phyloP scores from a whole-genome alignment of 352 stramenopile species.

The Phytophthora palmivora region DNA sequence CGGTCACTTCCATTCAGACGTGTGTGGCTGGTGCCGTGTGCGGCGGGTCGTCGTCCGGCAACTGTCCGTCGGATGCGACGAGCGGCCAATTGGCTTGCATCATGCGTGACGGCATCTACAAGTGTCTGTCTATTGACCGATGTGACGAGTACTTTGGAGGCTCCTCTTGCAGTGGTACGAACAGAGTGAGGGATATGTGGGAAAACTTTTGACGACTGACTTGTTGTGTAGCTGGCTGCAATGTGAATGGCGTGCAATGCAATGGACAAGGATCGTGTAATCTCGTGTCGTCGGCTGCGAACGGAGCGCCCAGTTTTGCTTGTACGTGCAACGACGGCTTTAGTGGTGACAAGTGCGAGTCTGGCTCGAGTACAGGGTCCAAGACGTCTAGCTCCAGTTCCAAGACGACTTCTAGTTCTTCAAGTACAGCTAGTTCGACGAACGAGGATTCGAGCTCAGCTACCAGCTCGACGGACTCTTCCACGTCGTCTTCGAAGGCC shows the following conservation, averaged over 20 bases:
- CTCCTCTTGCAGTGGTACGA: conserved; percentile 62
- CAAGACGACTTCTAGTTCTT: conserved; percentile 3
- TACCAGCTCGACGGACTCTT: conserved; percentile 3
- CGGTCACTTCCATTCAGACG: conserved; percentile 59
- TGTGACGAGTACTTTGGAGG: conserved; percentile 76
- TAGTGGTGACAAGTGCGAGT: conserved; percentile 68
- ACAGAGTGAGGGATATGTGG: background rate
- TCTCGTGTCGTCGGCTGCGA: conserved; percentile 30
- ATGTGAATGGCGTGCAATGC: conserved; percentile 59
- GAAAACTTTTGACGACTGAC: conserved; percentile 7
- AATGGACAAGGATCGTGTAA: conserved; percentile 73
- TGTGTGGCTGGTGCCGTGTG: conserved; percentile 72
- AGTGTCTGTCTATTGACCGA: conserved; percentile 78
- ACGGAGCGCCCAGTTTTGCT: conserved; percentile 50
- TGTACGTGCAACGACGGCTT: conserved; percentile 76
- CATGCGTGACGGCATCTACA: conserved; percentile 71
- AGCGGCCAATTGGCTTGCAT: conserved; percentile 81
- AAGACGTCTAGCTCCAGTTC: conserved; percentile 13
- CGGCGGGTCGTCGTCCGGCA: conserved; percentile 52
- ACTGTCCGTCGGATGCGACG: conserved; percentile 61
- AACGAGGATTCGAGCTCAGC: conserved; percentile 1
- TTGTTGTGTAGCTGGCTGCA: conserved; percentile 43
- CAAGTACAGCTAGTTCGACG: conserved; percentile 1
- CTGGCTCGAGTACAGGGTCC: conserved; percentile 19
- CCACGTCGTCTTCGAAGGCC: conserved; percentile 8